Base-by-base conservation (phyloP, 1,284 basidiomycete genomes). In the Ustanciosporium gigantosporum region DNA sequence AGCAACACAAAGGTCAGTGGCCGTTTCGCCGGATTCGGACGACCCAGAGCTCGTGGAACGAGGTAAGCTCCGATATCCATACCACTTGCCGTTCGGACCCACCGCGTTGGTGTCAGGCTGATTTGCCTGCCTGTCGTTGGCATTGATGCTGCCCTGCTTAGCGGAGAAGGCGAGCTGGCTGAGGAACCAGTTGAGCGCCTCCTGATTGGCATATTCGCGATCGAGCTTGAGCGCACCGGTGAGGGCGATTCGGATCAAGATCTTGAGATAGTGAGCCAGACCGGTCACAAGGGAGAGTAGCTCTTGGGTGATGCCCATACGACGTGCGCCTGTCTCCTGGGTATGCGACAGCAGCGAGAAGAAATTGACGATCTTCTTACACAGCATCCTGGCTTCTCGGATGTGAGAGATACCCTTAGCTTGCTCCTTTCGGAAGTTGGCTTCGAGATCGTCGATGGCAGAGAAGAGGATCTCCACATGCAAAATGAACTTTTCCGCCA, bases 401-500 rank as follows among this genome's bases (percentile, higher is more conserved):
- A 96, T 90, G 80, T 98, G 94, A 36, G 92, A 91, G 86, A 97
- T 94, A 60, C 93, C 55, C 39, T 67, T 67, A 66, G 88, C 84
- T 58, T 84, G 85, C 23, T 90, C 83, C 34, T 84, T 83, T n/a
- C 86, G 83, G 78, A 95, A 97, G 68, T 91, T 86, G 55, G 85
- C 88, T 78, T 96, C 92, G 23, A 99, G 84, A 79, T 97, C 92
- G 78, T 99, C 94, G 66, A 98, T 94, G 7, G 91, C 90, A 6
- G 91, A 91, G 73, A 99, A 99, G 15, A 98, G 84, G 25, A 95
- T 91, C 80, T 99, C 94, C 52, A 99, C 94, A 76, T 99, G 95
- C 22, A 98, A 81, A 61, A 98, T 96, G 76, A 99, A 99, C 81
- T 90, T 91, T 80, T 97, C 95, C 3, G 95, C 94, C 88, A 97